phyloP scores from a whole-genome alignment of 306 rosid genomes.

The Potentilla sterilis region DNA sequence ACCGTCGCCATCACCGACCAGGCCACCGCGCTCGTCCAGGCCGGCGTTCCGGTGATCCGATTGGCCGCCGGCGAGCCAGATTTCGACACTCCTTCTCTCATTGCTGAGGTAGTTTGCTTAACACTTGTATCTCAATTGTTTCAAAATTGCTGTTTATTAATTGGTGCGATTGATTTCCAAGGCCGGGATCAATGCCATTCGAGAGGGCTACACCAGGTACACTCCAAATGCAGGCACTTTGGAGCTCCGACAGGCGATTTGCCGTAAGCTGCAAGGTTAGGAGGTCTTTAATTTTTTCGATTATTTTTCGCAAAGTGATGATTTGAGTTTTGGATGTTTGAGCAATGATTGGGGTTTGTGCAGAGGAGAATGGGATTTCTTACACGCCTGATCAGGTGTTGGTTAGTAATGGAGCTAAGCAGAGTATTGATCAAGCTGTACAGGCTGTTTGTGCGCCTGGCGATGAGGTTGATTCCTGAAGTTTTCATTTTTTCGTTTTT shows the following conservation, averaged over 20 bases:
- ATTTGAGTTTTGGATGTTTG: constrained; percentile 11
- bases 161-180: neutral
- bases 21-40: constrained; percentile 79
- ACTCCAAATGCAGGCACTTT: constrained; percentile 76
- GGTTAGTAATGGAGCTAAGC: constrained; percentile 96
- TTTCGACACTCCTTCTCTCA: constrained; percentile 76
- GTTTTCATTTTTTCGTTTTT: too few species aligned
- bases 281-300: neutral
- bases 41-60: constrained; percentile 85
- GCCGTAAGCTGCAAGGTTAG: constrained; percentile 81
- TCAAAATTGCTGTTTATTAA: neutral
- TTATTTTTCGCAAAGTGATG: neutral
- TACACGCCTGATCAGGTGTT: constrained; percentile 80
- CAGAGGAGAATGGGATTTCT: constrained; percentile 84
- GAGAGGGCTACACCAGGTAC: constrained; percentile 81
- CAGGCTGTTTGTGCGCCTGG: constrained; percentile 91
- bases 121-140: neutral
- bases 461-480: constrained; percentile 56
- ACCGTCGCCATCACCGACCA: constrained; percentile 81
- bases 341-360: constrained; percentile 18
- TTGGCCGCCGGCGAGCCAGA: constrained; percentile 93
- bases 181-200: constrained; percentile 93
- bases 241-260: constrained; percentile 87
- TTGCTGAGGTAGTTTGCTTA: constrained; percentile 52
- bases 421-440: constrained; percentile 72